Evolutionary conservation across 306 rosid species (phyloP), one percentile per base, ranked within the genome.

Genomic region (Dryas alaskensis): DNA sequence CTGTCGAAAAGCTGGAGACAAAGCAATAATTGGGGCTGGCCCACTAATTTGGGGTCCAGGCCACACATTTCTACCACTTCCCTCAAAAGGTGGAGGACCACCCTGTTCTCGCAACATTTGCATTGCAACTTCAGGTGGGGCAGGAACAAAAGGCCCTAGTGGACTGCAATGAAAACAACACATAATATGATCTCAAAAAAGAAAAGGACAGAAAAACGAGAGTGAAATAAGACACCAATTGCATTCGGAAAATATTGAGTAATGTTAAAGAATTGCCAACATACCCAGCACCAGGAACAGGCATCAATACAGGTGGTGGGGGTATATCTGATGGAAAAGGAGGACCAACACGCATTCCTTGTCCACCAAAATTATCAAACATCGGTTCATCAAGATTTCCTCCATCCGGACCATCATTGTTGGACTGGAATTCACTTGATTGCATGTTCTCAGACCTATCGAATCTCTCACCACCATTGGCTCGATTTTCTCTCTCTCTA

Each of bases 41-140:
- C 99, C 99, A 73, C 96, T 83, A 59, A 93, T 78, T 69, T 81
- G 95, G 58, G 96, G 86, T 61, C 93, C 97, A 57, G 92, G 75
- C 76, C 83, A 81, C 82, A 90, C 89, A 63, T 81, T 90, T 80
- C 92, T 88, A 63, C 92, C 93, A 73, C 87, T 67, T 51, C 83
- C 88, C 81, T 95, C 99, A 78, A 77, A 94, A 61, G 97, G 81
- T 51, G 98, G 80, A 72, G 98, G 90, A 57, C 98, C 98, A 55
- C 96, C 99, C 82, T 95, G 99, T 22, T 95, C 99, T 74, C 96
- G 87, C 70, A 95, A 77, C 97, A 95, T 92, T 81, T 89, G 96
- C 99, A 92, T 95, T 50, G 99, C 99, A 81, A 95, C 99, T 81
- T 95, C 99, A 76, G 99, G 99, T 22, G 99, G 99, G 76, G 99